These are phyloP conservation scores for Stellera chamaejasme DNA, from an alignment of 345 rosid genomes.

Conservation along the genomic window DNA sequence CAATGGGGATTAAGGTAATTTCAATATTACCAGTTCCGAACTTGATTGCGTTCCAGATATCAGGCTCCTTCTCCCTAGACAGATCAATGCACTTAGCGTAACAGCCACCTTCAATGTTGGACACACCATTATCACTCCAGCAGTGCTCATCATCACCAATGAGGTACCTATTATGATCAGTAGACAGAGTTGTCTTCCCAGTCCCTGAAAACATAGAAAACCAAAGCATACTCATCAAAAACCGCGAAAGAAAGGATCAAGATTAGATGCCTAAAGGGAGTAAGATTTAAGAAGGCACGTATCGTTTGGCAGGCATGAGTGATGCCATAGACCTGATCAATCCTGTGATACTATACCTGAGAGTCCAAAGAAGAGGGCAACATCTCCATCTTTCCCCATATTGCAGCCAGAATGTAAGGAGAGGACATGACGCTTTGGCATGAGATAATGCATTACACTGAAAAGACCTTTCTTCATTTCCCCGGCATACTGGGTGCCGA, in stretches of 20 bases:
- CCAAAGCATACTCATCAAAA: slow-evolving; percentile 13
- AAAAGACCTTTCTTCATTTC: slow-evolving; percentile 99
- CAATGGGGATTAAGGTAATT: neutral
- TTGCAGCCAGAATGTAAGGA: slow-evolving; percentile 98
- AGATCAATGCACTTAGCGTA: slow-evolving; percentile 98
- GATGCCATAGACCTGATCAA: slow-evolving; percentile 8
- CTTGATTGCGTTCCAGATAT: slow-evolving; percentile 94
- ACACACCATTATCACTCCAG: slow-evolving; percentile 87
- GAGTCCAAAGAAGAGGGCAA: slow-evolving; percentile 98
- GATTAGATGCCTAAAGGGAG: neutral
- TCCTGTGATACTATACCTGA: slow-evolving; percentile 68
- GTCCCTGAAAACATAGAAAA: slow-evolving; percentile 35
- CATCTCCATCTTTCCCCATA: slow-evolving; percentile 98
- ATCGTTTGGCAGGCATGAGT: slow-evolving; percentile 12
- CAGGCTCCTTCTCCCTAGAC: slow-evolving; percentile 87
- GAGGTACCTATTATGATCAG: slow-evolving; percentile 83
- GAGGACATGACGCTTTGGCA: slow-evolving; percentile 95
- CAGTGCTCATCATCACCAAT: slow-evolving; percentile 99
- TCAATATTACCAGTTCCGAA: slow-evolving; percentile 67
- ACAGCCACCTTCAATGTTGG: slow-evolving; percentile 99
- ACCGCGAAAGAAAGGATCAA: neutral
- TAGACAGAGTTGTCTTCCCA: slow-evolving; percentile 92
- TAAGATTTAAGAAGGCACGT: slow-evolving; percentile 21
- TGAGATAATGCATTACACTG: slow-evolving; percentile 98
- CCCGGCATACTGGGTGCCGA: slow-evolving; percentile 97